Evolutionary conservation across 305 asterid genomes (phyloP), one percentile per base, ranked within the genome.

Genomic region (Fraxinus ornus): DNA sequence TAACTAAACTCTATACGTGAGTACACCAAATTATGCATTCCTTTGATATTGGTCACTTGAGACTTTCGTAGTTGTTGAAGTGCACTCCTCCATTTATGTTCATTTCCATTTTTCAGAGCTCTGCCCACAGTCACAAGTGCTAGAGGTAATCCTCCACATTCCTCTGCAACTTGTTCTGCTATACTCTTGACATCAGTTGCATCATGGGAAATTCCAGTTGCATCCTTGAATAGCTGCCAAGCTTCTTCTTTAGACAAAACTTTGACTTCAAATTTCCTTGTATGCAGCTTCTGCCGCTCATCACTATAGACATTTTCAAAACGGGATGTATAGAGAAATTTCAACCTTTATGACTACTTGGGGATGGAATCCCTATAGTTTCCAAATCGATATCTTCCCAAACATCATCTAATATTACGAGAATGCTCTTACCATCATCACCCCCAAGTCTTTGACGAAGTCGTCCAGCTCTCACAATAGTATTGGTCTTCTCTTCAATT

Each of bases 341-440:
- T 84, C 49, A 88, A 83, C n/a, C 41, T 19, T 15, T 55, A 15
- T 15, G 19, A 22, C 8, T 30, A 17, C 26, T 52, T 44, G 15
- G 24, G 4, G 26, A 10, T 5, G 84, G 78, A 28, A 88, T 77
- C 57, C 91, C 89, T 28, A 88, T 24, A 1, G 32, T 60, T 19
- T n/a, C 26, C 49, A 89, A 64, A 2, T 79, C 57, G 5, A 86
- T 7, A 12, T 22, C 0, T 35, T 77, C 39, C 91, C 89, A 90
- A 26, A 88, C 47, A 82, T 90, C 90, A 66, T 86, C 93, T 5
- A 90, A n/a, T 19, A 90, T 73, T 21, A 88, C 24, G 1, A 88
- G 84, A 8, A 68, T 66, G 33, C 15, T 79, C 3, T 47, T 83
- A 5, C 6, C 3, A 0, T 0, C 2, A 15, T 41, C 64, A 26